phyloP scores from a whole-genome alignment of 257 asterid species.

The Lycium ferocissimum region DNA sequence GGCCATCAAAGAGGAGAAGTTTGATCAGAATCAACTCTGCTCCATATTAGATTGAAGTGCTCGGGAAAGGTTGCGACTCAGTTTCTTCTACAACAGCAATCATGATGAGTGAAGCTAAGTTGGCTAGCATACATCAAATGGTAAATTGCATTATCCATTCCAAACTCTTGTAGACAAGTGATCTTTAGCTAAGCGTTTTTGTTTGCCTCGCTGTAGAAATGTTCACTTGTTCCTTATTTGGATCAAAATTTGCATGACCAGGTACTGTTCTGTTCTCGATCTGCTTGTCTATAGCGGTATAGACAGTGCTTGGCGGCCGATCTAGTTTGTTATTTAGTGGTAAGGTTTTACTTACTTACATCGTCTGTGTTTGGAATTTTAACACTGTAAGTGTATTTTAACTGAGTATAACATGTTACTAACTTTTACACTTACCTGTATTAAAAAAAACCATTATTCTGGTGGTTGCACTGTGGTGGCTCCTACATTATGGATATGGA shows the following conservation, averaged over 20 bases:
- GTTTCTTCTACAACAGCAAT: not conserved
- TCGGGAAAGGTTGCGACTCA: not conserved
- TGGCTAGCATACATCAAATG: not conserved
- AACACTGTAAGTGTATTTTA: not conserved
- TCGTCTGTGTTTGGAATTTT: not conserved
- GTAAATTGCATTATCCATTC: not conserved
- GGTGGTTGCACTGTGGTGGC: not conserved
- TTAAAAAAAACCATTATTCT: not conserved
- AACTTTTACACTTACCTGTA: not conserved
- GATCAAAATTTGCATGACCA: not conserved
- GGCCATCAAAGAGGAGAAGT: not conserved
- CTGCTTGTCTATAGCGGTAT: not conserved
- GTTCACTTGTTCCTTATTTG: not conserved
- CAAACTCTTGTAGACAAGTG: not conserved
- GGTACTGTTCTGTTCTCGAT: not conserved
- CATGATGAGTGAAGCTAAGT: not conserved
- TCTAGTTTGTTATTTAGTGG: not conserved
- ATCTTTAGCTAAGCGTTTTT: not conserved
- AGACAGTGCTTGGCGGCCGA: not conserved
- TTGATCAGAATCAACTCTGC: not conserved
- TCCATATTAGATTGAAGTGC: not conserved
- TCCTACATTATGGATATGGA: not conserved
- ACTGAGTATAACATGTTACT: not conserved
- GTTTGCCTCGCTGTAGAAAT: not conserved
- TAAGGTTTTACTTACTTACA: not conserved